Base-by-base conservation (phyloP, 2,329 filamentous ascomycete species). In the Rutstroemia sp. region DNA sequence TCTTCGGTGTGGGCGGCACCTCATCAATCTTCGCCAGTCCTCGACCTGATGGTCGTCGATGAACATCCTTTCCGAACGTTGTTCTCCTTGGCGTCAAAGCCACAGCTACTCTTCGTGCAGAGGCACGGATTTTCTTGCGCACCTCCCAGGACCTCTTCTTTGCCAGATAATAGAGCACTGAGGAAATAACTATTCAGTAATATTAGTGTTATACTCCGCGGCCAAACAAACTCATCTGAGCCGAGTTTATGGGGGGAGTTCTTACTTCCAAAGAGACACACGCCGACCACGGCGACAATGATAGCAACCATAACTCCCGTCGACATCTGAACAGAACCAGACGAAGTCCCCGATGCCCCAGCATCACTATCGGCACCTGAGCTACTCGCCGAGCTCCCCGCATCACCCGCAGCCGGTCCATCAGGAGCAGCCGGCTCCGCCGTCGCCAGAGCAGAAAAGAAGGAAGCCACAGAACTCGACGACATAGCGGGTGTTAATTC, bases 81-180 rank as follows among this genome's bases (percentile, higher is more conserved):
- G 76, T 71, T 56, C 82, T 76, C 49, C 82, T 74, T 5, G 83
- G 83, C n/a, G 83, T 86, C 55, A 86, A 74, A 5, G 78, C 83
- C 4, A 77, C 79, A 45, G 79, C 80, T 27, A 86, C 81, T 66
- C 76, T 82, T 60, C 77, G 78, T 34, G 83, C 82, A 1, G 88
- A 91, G 61, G 81, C 82, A 55, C 85, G 80, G 57, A 95, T 77
- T 30, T 79, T 87, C 68, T 88, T 82, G 58, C 85, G 82, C 63
- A 94, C 76, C 62, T 85, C 87, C 90, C 90, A 94, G 71, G 92
- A 88, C 48, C 85, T 82, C 74, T 90, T 91, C 77, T 94, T 94
- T 55, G 90, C 87, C 39, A 92, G 70, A 70, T 86, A 90, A 74
- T 88, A 95, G 27, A 94, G 80, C 60, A 85, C 87, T 87, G 62